Evolutionary conservation across 2,329 filamentous ascomycete genomes (phyloP).

Genomic region (Sporothrix curviconia): DNA sequence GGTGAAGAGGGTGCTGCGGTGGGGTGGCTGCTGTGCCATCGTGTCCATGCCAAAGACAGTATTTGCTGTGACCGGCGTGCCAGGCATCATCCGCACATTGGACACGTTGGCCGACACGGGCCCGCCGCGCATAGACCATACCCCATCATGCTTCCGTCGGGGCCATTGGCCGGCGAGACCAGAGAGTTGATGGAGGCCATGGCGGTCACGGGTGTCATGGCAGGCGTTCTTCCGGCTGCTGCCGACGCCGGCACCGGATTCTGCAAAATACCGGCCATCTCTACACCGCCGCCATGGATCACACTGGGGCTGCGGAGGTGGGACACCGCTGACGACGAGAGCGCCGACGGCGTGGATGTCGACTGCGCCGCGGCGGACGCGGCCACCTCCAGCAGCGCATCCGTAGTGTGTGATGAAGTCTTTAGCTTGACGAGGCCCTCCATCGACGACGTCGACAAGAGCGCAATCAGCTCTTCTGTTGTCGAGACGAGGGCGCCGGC

Average conservation of each 20-base stretch:
- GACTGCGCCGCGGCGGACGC: background rate
- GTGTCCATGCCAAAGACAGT: background rate
- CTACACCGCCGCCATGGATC: conserved; percentile 4
- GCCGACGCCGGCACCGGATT: background rate
- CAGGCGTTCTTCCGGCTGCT: background rate
- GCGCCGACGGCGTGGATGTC: background rate
- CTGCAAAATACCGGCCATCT: conserved; percentile 1
- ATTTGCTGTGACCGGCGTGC: background rate
- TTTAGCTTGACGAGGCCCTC: background rate
- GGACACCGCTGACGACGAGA: background rate
- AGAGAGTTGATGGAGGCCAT: background rate
- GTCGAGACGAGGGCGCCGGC: background rate
- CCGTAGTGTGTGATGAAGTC: background rate
- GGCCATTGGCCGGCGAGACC: background rate
- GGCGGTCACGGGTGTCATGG: background rate
- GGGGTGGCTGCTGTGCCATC: background rate
- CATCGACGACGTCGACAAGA: background rate
- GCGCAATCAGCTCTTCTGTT: background rate
- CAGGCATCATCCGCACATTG: background rate
- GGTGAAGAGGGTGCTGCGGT: background rate
- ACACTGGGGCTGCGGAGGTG: background rate
- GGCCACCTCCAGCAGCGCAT: background rate
- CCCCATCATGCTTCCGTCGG: background rate
- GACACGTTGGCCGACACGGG: conserved; percentile 1
- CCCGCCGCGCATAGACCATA: background rate